phyloP scores from a whole-genome alignment of 257 asterid species.

The Petrea volubilis region DNA sequence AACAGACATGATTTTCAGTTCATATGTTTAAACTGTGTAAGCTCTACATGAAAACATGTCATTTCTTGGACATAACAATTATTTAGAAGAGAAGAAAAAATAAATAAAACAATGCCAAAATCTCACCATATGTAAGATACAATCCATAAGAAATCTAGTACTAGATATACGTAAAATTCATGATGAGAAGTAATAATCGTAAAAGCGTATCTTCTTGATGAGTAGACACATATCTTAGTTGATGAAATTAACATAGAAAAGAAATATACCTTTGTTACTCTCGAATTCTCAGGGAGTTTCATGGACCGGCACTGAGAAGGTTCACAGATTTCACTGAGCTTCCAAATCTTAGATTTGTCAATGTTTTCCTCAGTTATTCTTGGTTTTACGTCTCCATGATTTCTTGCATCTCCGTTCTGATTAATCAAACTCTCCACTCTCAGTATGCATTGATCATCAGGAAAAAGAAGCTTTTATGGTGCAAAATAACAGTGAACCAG shows the following conservation, averaged over 20 bases:
- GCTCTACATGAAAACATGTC: background rate
- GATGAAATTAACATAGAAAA: background rate
- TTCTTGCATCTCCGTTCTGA: background rate
- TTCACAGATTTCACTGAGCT: background rate
- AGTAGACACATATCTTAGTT: background rate
- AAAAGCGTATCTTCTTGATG: background rate
- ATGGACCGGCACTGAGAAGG: background rate
- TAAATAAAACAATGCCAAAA: no score
- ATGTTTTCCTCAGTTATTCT: background rate
- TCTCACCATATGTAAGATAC: background rate
- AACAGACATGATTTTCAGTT: background rate
- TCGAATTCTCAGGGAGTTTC: background rate
- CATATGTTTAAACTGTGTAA: background rate
- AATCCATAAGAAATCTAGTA: no score
- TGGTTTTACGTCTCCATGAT: background rate
- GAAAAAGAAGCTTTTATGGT: background rate
- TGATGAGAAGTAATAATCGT: background rate
- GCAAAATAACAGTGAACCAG: background rate
- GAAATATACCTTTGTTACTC: background rate
- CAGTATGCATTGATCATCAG: background rate
- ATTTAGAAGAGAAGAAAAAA: no score
- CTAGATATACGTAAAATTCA: background rate
- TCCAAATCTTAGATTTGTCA: background rate
- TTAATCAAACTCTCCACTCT: background rate
- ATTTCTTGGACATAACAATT: no score